Conservation (phyloP, 441 rosid genomes). For the Gossypium trilobum region DNA sequence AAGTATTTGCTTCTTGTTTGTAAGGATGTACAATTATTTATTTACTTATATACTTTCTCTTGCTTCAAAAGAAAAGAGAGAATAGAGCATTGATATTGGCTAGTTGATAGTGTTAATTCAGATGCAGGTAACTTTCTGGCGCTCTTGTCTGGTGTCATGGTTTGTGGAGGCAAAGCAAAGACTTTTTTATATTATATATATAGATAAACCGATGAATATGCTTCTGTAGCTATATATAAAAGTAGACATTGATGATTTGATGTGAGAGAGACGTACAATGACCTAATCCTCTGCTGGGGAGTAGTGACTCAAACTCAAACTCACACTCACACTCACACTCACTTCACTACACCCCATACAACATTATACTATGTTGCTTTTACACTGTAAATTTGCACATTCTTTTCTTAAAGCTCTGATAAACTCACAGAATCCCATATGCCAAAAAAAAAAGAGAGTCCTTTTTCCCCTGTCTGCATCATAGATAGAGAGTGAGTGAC, state of each 20-base stretch:
- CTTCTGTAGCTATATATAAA: background rate
- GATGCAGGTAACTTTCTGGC: slow-evolving; percentile 1
- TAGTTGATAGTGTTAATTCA: background rate
- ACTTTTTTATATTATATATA: background rate
- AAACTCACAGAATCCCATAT: slow-evolving; percentile 14
- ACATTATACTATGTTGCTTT: background rate
- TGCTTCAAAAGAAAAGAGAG: too few relatives aligned
- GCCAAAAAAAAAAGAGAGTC: background rate
- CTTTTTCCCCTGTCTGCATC: slow-evolving; percentile 9
- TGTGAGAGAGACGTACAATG: background rate
- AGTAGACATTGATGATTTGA: background rate
- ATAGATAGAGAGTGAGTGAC: slow-evolving; percentile 23
- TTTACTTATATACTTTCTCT: too few relatives aligned
- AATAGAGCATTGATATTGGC: too few relatives aligned
- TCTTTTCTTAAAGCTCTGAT: slow-evolving; percentile 13
- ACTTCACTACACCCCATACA: background rate
- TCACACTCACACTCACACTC: background rate
- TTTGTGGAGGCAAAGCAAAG: background rate
- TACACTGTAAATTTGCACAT: slow-evolving; percentile 6
- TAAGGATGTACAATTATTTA: too few relatives aligned
- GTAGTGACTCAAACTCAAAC: background rate
- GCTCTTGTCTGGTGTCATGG: background rate
- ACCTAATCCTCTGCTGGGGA: background rate
- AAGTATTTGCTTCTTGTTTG: too few relatives aligned
- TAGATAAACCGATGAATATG: background rate